A percentile compares a stretch with the other conserved stretches of the same genome.
Conservation (phyloP, 352 stramenopile species). For the Phytopythium ostracodes region DNA sequence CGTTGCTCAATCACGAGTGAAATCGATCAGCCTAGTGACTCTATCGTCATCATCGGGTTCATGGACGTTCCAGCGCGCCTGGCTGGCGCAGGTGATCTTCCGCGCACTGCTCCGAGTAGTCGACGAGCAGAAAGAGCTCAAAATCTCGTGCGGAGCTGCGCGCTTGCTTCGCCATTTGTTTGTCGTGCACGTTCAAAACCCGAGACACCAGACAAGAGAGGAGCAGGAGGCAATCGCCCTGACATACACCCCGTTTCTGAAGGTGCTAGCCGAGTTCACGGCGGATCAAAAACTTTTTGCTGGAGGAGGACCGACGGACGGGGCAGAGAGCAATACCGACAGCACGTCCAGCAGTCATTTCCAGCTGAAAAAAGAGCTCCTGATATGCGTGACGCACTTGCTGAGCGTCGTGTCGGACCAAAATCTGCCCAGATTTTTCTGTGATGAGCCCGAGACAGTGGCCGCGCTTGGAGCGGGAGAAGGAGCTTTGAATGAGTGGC, state of each 20-base stretch:
- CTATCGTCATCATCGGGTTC: not conserved
- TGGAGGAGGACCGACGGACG: not conserved
- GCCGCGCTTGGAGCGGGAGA: not conserved
- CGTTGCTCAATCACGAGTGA: not conserved
- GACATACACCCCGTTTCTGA: conserved; percentile 55
- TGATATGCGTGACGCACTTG: conserved; percentile 59
- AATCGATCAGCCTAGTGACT: not conserved
- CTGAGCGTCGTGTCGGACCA: conserved; percentile 48
- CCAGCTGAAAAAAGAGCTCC: conserved; percentile 54
- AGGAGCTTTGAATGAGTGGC: not conserved
- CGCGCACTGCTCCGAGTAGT: conserved; percentile 46
- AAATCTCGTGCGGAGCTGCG: conserved; percentile 46
- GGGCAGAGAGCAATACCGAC: not conserved
- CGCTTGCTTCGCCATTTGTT: conserved; percentile 63
- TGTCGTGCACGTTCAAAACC: conserved; percentile 52
- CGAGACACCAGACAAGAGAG: conserved; percentile 27
- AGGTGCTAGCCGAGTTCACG: conserved; percentile 41
- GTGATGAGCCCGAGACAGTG: not conserved
- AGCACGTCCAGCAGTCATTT: conserved; percentile 9
- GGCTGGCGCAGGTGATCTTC: conserved; percentile 55
- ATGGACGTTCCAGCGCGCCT: conserved; percentile 16
- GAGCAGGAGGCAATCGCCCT: conserved; percentile 60
- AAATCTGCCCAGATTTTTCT: conserved; percentile 45
- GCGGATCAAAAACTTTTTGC: conserved; percentile 40
- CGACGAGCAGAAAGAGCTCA: conserved; percentile 58